phyloP scores from a whole-genome alignment of 2,329 filamentous ascomycete species.

The Diplodia scrobiculata region DNA sequence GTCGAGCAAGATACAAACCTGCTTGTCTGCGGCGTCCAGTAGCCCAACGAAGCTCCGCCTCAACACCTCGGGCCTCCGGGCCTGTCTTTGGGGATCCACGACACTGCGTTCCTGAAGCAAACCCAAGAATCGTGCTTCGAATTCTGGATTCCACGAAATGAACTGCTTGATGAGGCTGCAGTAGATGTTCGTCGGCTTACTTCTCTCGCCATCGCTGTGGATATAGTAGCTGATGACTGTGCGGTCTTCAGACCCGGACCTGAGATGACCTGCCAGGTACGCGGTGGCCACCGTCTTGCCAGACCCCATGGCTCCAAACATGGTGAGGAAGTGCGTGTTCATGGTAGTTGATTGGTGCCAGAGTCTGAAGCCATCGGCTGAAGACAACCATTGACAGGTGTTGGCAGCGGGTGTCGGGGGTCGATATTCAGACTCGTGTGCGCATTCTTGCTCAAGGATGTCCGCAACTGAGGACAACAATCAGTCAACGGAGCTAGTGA shows the following conservation, averaged over 20 bases:
- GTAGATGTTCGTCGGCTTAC: not conserved
- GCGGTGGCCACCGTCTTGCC: slow-evolving; percentile 11
- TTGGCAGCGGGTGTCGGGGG: not conserved
- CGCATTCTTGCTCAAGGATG: not conserved
- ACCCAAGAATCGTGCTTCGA: not conserved
- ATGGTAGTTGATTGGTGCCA: not conserved
- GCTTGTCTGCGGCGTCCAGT: not conserved
- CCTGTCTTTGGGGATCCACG: not conserved
- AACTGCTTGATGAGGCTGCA: slow-evolving; percentile 12
- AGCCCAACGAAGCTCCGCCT: not conserved
- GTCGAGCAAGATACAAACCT: slow-evolving; percentile 11
- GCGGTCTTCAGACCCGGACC: not conserved
- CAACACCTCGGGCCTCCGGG: not conserved
- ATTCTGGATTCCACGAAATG: not conserved
- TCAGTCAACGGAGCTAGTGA: not conserved
- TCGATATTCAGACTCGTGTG: not conserved
- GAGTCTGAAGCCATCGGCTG: not conserved
- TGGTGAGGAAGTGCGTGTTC: not conserved
- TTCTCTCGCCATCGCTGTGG: slow-evolving; percentile 1
- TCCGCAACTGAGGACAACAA: not conserved
- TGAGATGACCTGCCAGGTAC: slow-evolving; percentile 3
- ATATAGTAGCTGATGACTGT: slow-evolving; percentile 6
- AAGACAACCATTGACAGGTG: slow-evolving; percentile 10
- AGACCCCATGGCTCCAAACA: slow-evolving; percentile 17
- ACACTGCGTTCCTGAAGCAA: not conserved